Evolutionary conservation across 371 early-diverging fungal species (phyloP).

Genomic region (Smittium culicis): DNA sequence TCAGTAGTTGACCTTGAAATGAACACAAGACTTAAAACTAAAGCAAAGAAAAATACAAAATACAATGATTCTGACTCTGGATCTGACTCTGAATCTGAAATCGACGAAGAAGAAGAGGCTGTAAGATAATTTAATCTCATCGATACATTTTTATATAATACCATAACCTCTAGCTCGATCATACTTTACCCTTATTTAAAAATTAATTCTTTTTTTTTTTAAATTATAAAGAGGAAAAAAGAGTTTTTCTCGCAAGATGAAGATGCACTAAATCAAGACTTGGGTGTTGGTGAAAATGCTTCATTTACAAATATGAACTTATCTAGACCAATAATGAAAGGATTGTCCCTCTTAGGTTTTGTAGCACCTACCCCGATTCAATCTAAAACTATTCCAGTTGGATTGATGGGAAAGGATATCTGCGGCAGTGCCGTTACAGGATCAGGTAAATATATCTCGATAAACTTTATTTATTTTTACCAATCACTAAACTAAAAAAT

Average conservation of each 20-base stretch:
- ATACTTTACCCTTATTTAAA: not conserved
- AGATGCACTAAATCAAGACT: constrained; percentile 5
- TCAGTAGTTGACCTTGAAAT: not conserved
- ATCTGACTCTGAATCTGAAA: constrained; percentile 34
- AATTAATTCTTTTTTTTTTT: not conserved
- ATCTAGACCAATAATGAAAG: constrained; percentile 89
- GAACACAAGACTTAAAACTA: constrained; percentile 1
- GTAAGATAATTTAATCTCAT: not conserved
- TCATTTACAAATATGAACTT: constrained; percentile 81
- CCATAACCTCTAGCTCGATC: too few species aligned
- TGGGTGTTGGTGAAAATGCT: constrained; percentile 31
- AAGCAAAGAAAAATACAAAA: constrained; percentile 4
- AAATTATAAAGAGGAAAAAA: constrained; percentile 8
- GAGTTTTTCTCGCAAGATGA: constrained; percentile 12
- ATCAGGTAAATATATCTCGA: constrained; percentile 31
- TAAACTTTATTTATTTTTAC: too few species aligned
- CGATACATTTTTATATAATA: not conserved
- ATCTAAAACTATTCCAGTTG: constrained; percentile 88
- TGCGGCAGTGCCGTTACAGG: constrained; percentile 99
- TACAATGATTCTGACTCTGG: constrained; percentile 8
- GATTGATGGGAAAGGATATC: constrained; percentile 94
- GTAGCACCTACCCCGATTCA: constrained; percentile 95
- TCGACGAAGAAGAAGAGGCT: constrained; percentile 29
- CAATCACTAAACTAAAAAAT: too few species aligned
- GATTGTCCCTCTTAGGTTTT: constrained; percentile 77